Base-by-base conservation (phyloP, 495 filamentous ascomycete genomes). In the Elasticomyces elasticus region DNA sequence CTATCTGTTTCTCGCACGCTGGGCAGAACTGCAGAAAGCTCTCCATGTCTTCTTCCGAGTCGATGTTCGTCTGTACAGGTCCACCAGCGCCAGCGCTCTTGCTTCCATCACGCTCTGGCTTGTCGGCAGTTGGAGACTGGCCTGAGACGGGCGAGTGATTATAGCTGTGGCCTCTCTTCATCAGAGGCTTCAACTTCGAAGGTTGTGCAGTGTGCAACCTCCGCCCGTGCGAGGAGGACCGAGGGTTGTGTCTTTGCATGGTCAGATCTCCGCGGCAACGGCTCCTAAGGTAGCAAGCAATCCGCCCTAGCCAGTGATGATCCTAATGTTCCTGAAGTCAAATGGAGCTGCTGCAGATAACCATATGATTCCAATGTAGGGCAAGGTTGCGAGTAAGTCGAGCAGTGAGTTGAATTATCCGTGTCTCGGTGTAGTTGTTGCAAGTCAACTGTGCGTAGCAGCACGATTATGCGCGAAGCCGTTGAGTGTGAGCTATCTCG, bases 1-100 rank as follows among this genome's bases (percentile, higher is more conserved):
- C 72, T 51, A 85, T 83, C 65, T 86, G 83, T 63, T 77, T 79
- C 56, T 82, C 77, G 67, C 83, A 87, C 64, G 77, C 77, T 43
- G 77, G 72, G 61, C 81, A 85, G 66, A 77, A 85, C 56, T 83
- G 80, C 54, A 81, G 64, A 49, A 85, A 84, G 62, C 78, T 82
- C 45, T 76, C 70, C 22, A 77, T 76, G 76, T 83, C 83, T 31
- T 61, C 61, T 61, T 79, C 76, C 60, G 5, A 12, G 10, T 80
- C 74, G 49, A 75, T 70, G 35, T 69, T 65, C n/a, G 54, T 51
- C 24, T 63, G 24, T 28, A 12, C 38, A 2, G 38, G 43, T 7
- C 45, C 26, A 19, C 44, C 51, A 11, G 23, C 28, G 6, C 1
- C 23, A n/a, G 26, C 28, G 37, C 40, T 54, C 51, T 48, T 51